Conservation (phyloP, 768 basidiomycete species). For the Phlebiopsis gigantea region DNA sequence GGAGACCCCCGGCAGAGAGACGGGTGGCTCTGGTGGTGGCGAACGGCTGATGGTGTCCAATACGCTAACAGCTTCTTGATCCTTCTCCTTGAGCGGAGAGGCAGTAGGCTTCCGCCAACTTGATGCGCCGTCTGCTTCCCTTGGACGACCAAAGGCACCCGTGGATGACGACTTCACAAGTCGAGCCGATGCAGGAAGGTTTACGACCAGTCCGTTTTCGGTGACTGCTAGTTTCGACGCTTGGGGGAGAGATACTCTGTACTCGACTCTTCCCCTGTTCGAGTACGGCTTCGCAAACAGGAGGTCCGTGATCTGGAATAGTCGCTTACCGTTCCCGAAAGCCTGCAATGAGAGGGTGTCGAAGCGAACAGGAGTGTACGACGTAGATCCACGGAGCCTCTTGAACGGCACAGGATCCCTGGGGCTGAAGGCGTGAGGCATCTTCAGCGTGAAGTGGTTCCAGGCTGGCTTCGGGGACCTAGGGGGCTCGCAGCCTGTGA, state of each 20-base stretch:
- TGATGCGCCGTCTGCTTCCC: conserved; percentile 28
- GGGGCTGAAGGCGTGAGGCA: conserved; percentile 37
- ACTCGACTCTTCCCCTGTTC: conserved; percentile 30
- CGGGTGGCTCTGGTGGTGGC: conserved; percentile 51
- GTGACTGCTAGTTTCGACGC: conserved; percentile 6
- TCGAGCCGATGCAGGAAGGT: conserved; percentile 30
- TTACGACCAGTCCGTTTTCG: conserved; percentile 29
- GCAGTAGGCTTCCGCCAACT: conserved; percentile 35
- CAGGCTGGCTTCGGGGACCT: conserved; percentile 22
- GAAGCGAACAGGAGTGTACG: conserved; percentile 40
- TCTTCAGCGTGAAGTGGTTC: conserved; percentile 21
- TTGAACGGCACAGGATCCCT: conserved; percentile 42
- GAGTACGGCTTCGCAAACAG: conserved; percentile 46
- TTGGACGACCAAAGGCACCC: conserved; percentile 27
- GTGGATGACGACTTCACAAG: neutral
- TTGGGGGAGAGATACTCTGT: conserved; percentile 33
- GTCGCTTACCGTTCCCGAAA: conserved; percentile 54
- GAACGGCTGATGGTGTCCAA: conserved; percentile 62
- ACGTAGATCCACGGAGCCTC: conserved; percentile 42
- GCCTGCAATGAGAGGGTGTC: conserved; percentile 74
- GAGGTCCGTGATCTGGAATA: conserved; percentile 59
- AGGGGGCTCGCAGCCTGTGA: conserved; percentile 22
- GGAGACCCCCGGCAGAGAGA: conserved; percentile 15
- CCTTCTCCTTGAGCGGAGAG: conserved; percentile 12
- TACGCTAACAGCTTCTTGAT: conserved; percentile 7